A percentile compares a stretch with the other conserved stretches of the same genome.
phyloP scores from a whole-genome alignment of 2,329 filamentous ascomycete genomes.

The Paraconiothyrium brasiliense region DNA sequence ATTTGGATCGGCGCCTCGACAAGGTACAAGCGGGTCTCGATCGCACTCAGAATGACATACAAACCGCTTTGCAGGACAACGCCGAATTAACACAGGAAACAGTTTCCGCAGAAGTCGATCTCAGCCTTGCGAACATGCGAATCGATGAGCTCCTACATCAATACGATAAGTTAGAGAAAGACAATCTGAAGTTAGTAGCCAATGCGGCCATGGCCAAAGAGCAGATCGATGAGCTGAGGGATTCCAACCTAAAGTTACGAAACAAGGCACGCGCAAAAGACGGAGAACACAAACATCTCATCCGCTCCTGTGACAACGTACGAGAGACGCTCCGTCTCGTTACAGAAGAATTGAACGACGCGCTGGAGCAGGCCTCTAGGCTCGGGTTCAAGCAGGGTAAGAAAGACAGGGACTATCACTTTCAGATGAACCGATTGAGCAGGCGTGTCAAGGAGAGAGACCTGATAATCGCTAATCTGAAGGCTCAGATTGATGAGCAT shows the following conservation, averaged over 20 bases:
- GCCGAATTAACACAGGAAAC: neutral
- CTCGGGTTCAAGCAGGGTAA: neutral
- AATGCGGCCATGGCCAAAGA: neutral
- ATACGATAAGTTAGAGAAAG: neutral
- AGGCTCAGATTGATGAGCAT: neutral
- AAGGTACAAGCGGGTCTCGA: neutral
- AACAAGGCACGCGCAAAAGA: neutral
- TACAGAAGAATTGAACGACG: neutral
- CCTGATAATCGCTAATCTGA: neutral
- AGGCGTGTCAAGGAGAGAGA: neutral
- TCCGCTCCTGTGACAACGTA: neutral
- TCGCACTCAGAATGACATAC: neutral
- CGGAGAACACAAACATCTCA: neutral
- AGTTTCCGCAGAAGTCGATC: neutral
- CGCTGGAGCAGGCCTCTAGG: neutral
- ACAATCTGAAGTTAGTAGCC: neutral
- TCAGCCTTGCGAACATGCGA: neutral
- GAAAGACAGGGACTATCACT: neutral
- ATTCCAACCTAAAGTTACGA: no score
- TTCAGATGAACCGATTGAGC: neutral
- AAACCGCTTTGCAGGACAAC: neutral
- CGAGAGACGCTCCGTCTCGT: neutral
- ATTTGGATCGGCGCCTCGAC: neutral
- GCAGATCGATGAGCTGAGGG: neutral
- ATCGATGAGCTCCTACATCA: neutral